Evolutionary conservation across 371 early-diverging fungal genomes (phyloP).

Genomic region (Blastocladiella emersonii): DNA sequence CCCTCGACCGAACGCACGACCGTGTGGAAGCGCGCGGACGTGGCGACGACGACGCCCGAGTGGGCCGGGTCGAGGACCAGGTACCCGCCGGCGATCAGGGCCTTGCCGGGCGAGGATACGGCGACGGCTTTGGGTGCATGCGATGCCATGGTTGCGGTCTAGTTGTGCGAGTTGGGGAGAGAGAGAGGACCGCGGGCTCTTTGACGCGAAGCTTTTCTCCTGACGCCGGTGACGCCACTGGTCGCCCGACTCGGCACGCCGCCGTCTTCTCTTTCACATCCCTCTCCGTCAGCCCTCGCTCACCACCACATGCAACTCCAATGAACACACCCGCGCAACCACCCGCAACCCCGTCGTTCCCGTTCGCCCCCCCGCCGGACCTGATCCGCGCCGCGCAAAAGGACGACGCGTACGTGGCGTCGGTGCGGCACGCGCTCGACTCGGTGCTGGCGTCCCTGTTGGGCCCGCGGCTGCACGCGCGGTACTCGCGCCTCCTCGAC

Average conservation of each 20-base stretch:
- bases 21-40: conserved; percentile 69
- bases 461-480: not conserved
- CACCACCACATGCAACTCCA: too few species aligned
- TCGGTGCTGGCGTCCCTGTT: conserved; percentile 19
- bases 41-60: conserved; percentile 69
- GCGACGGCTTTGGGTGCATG: too few species aligned
- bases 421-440: conserved; percentile 45
- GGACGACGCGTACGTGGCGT: conserved; percentile 58
- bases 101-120: conserved; percentile 88
- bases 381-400: conserved; percentile 80
- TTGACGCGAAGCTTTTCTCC: too few species aligned
- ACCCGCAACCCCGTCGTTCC: conserved; percentile 28
- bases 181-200: too few species aligned
- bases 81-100: conserved; percentile 87
- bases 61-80: conserved; percentile 70
- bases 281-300: too few species aligned
- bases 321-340: not conserved
- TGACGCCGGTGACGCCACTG: too few species aligned
- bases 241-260: too few species aligned
- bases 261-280: too few species aligned
- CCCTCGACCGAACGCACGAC: conserved; percentile 22
- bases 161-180: too few species aligned
- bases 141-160: too few species aligned
- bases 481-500: conserved; percentile 46
- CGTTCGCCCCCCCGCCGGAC: conserved; percentile 64